A percentile compares a stretch with the other conserved stretches of the same genome.
phyloP scores from a whole-genome alignment of 768 basidiomycete species.

The Amylocystis lapponica region DNA sequence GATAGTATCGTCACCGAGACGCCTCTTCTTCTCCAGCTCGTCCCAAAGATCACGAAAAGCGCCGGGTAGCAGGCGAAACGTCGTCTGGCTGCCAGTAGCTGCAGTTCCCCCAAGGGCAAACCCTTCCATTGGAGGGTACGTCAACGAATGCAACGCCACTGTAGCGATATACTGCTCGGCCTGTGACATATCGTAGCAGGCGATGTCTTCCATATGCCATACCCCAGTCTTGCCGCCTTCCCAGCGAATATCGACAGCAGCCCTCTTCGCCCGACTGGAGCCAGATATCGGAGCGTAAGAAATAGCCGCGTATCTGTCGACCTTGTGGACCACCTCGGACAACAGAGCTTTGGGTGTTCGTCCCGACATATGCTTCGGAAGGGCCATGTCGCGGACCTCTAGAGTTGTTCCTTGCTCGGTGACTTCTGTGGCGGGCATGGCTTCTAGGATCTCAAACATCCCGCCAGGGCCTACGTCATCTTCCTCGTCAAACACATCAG shows the following conservation, averaged over 20 bases:
- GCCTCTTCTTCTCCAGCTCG: slow-evolving; percentile 68
- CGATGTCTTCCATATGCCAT: slow-evolving; percentile 82
- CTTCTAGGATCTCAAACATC: slow-evolving; percentile 70
- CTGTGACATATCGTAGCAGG: slow-evolving; percentile 70
- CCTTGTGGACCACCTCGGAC: slow-evolving; percentile 57
- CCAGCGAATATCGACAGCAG: slow-evolving; percentile 71
- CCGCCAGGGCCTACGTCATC: slow-evolving; percentile 46
- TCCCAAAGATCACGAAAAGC: slow-evolving; percentile 90
- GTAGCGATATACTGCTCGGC: slow-evolving; percentile 90
- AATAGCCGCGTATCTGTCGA: slow-evolving; percentile 71
- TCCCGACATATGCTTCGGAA: slow-evolving; percentile 82
- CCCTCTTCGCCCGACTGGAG: slow-evolving; percentile 68
- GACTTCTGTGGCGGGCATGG: slow-evolving; percentile 50
- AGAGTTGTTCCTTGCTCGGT: slow-evolving; percentile 50
- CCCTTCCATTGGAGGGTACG: slow-evolving; percentile 56
- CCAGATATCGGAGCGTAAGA: slow-evolving; percentile 63
- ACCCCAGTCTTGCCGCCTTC: slow-evolving; percentile 49
- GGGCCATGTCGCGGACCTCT: slow-evolving; percentile 60
- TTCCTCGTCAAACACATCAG: slow-evolving; percentile 51
- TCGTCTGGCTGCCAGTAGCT: slow-evolving; percentile 48
- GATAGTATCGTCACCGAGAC: slow-evolving; percentile 48
- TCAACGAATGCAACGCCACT: slow-evolving; percentile 75
- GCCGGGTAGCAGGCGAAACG: slow-evolving; percentile 75
- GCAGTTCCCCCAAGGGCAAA: slow-evolving; percentile 50
- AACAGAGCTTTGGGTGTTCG: slow-evolving; percentile 75